Evolutionary conservation across 1,139 yeast species (phyloP).

Genomic region (Yamadazyma pseudoaaseri): DNA sequence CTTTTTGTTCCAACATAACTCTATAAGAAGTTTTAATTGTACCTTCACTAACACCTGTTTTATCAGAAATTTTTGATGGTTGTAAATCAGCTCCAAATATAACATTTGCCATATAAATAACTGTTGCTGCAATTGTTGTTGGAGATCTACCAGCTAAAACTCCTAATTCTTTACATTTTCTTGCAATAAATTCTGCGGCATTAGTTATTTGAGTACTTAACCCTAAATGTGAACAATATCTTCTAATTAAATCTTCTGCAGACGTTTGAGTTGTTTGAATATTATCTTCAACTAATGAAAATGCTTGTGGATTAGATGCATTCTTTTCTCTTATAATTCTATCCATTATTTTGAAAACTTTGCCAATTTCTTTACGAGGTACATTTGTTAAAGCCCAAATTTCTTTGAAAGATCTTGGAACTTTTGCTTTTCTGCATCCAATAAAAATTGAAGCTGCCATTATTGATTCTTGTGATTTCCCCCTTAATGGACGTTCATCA

Average conservation of each 20-base stretch:
- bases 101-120: constrained; percentile 88
- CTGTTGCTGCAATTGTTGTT: constrained; percentile 96
- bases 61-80: constrained; percentile 83
- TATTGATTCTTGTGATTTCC: constrained; percentile 89
- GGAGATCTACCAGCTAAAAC: constrained; percentile 97
- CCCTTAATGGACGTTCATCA: constrained; percentile 83
- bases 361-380: constrained; percentile 91
- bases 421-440: constrained; percentile 93
- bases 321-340: constrained; percentile 70
- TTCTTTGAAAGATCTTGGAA: constrained; percentile 93
- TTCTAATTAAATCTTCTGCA: constrained; percentile 91
- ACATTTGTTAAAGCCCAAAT: constrained; percentile 94
- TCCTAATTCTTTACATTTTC: constrained; percentile 85
- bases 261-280: constrained; percentile 85
- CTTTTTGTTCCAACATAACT: constrained; percentile 72
- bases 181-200: constrained; percentile 91
- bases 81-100: constrained; percentile 70
- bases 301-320: constrained; percentile 42
- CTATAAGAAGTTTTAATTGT: constrained; percentile 92
- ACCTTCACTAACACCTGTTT: constrained; percentile 97
- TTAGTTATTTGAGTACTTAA: constrained; percentile 80
- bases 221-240: constrained; percentile 95
- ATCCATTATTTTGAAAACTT: constrained; percentile 79
- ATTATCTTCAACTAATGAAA: constrained; percentile 45
- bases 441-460: constrained; percentile 96